Evolutionary conservation across 768 basidiomycete species (phyloP), one percentile per base, ranked within the genome.

Genomic region (Boletus huronensis): DNA sequence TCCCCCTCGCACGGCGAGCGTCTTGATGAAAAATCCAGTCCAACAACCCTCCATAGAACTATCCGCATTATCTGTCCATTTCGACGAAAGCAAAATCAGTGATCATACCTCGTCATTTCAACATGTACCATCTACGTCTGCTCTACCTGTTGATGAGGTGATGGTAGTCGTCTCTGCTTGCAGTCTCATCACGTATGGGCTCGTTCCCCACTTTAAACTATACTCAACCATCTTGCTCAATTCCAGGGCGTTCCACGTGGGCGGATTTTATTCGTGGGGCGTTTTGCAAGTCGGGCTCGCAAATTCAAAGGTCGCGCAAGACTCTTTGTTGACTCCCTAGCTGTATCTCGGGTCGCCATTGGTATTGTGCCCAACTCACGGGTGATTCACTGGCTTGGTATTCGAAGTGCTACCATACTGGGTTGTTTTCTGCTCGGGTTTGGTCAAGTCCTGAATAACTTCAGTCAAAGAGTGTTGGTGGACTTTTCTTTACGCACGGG

Each of bases 271-370:
- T 32, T 68, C 62, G 9, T 72, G 68, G 68, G 70, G 67, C 4
- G 23, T 72, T 34, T 59, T 69, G 29, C 73, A 71, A 63, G 67
- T 65, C 2, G 58, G 54, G 5, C 62, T 72, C 4, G 68, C 68
- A 34, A 58, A 64, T 8, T 43, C 61, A 44, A 64, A 64, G n/a
- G 55, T 67, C 43, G 66, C 61, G 0, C 54, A 53, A 19, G 61
- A 60, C 28, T 67, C 65, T 72, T 72, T 48, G 66, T 73, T 6
- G 73, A 72, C 25, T 72, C 73, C 16, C 48, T 67, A 4, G 63
- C 65, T 0, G 59, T 65, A 10, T 60, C 71, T 5, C 62, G 65
- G 55, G 62, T 70, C 23, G 58, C 72, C n/a, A 57, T 70, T 16
- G 59, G 65, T 13, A 68, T 66, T 0, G 21, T 72, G 2, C 56